Conservation (phyloP, 2,329 filamentous ascomycete species). For the Hirsutella minnesotensis region DNA sequence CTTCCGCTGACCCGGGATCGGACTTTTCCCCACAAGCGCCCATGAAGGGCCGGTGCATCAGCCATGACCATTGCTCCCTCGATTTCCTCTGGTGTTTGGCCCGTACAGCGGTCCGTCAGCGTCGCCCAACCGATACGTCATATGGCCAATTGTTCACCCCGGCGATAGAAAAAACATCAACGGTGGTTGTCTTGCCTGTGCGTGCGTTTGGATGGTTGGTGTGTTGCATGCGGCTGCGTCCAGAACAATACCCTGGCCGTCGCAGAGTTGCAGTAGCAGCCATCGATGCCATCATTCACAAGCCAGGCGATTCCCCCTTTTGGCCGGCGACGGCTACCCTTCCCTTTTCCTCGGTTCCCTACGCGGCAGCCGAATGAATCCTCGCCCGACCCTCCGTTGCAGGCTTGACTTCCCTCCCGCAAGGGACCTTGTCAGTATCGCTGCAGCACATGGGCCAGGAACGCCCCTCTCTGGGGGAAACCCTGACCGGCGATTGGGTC, state of each 20-base stretch:
- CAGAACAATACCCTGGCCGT: not conserved
- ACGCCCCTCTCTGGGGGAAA: not conserved
- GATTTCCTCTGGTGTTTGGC: not conserved
- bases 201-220: not conserved
- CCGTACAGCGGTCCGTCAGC: not conserved
- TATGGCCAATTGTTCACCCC: not conserved
- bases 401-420: not conserved
- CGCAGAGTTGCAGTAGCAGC: no score
- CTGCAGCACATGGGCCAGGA: slow-evolving; percentile 5
- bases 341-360: not conserved
- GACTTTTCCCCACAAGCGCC: not conserved
- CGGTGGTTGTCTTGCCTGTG: not conserved
- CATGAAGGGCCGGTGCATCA: not conserved
- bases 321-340: not conserved
- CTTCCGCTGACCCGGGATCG: not conserved
- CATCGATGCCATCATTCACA: no score
- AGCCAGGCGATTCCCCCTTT: no score
- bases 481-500: not conserved
- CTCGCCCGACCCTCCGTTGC: not conserved
- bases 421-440: not conserved
- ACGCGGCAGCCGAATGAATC: slow-evolving; percentile 5
- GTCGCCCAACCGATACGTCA: not conserved
- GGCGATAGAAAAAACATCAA: not conserved
- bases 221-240: not conserved
- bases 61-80: no score